Base-by-base conservation (phyloP, 805 yeast species). In the Yamadazyma endophytica region DNA sequence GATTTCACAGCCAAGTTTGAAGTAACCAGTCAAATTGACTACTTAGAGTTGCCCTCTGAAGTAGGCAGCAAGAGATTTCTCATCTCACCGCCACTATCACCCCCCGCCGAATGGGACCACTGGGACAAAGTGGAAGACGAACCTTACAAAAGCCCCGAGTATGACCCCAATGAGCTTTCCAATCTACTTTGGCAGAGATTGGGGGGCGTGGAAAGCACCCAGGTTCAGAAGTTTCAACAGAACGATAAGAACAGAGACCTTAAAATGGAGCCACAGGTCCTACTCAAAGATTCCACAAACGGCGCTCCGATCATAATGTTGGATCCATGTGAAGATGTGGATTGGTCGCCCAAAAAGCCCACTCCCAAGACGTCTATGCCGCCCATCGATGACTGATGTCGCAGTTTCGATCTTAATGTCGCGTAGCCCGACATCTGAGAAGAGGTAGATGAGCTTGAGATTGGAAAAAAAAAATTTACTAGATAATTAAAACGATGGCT, bases 41-140 rank as follows among this genome's bases (percentile, higher is more conserved):
- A 53, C 37, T 46, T 65, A 31, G 70, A 64, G 40, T 42, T 65
- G 12, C 72, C 72, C 4, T 54, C 54, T 43, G 68, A 65, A 26
- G 52, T 40, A 6, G 64, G 58, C 9, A 52, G 58, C 29, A 48
- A 56, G 21, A 34, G 70, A 11, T 65, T 64, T 33, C 56, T 65
- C 27, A 65, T 65, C n/a, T 61, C 65, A 29, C 72, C 72, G 3
- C 72, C 72, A 6, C 40, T 59, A 6, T 63, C 69, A 7, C 72
- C 72, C 0, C 70, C 64, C 3, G 43, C 62, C 0, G 72, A 58
- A 26, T 65, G 72, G 72, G 56, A 63, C 36, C 61, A 62, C 32
- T 65, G 62, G 60, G 56, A 54, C 29, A 59, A 49, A 29, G 58
- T 47, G 1, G 72, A 65, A 37, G 70, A 64, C 9, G 66, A 67